These are phyloP conservation scores for Quercus aquifolioides DNA, from an alignment of 306 rosid genomes.

Conservation along the genomic window DNA sequence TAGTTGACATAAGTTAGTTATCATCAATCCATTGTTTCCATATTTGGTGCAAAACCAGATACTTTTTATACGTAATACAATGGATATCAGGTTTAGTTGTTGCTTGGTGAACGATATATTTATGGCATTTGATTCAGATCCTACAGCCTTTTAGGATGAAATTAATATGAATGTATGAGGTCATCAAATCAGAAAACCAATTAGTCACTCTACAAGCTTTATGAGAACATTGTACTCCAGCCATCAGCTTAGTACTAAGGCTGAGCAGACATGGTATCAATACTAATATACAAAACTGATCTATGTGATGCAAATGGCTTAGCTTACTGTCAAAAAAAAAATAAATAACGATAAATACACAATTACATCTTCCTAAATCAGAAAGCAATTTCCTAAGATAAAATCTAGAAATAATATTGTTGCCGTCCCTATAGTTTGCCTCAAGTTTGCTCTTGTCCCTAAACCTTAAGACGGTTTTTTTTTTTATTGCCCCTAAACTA, in stretches of 20 bases:
- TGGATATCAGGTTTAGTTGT: background rate
- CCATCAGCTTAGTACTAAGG: no score
- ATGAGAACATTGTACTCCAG: background rate
- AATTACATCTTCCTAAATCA: background rate
- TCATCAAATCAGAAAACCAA: background rate
- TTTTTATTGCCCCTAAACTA: no score
- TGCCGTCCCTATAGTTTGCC: no score
- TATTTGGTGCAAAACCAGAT: background rate
- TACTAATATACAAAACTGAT: no score
- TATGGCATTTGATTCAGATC: background rate
- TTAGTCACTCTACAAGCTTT: background rate
- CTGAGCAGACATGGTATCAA: no score
- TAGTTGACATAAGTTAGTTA: background rate
- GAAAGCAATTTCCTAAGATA: background rate
- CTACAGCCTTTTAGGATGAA: background rate
- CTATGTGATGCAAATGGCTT: no score
- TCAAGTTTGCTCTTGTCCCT: no score
- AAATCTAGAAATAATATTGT: background rate
- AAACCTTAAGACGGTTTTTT: no score
- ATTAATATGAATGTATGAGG: no score
- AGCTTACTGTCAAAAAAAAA: background rate
- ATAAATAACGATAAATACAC: background rate
- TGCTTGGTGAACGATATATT: background rate
- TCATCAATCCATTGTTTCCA: background rate
- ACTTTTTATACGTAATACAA: background rate